A percentile compares a stretch with the other conserved stretches of the same genome.
Conservation (phyloP, 2,329 filamentous ascomycete genomes). For the Verticillium nubilum region DNA sequence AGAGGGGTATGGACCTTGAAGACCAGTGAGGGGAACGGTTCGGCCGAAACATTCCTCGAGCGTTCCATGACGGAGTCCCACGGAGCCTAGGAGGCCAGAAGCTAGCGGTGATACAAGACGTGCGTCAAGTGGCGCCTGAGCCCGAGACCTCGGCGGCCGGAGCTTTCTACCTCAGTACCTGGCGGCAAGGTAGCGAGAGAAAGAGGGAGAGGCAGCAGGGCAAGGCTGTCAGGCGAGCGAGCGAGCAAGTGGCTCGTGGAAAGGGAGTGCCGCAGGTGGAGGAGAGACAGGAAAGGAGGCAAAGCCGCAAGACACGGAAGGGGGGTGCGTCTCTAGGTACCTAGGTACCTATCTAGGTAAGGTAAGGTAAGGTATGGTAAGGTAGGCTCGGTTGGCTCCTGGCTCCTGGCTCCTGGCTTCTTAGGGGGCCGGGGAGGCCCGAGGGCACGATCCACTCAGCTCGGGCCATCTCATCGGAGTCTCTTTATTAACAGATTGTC, state of each 20-base stretch:
- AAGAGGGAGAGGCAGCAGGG: constrained; percentile 1
- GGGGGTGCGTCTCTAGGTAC: no score
- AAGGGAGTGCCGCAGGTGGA: background rate
- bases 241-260: background rate
- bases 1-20: background rate
- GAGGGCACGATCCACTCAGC: background rate
- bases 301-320: no score
- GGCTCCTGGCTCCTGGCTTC: no score
- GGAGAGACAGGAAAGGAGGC: background rate
- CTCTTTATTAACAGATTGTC: background rate
- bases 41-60: constrained; percentile 20
- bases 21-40: background rate
- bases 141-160: constrained; percentile 10
- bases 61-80: constrained; percentile 20
- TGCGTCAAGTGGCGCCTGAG: constrained; percentile 31
- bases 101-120: constrained; percentile 25
- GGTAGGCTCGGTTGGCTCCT: no score
- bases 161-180: background rate
- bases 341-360: no score
- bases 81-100: background rate
- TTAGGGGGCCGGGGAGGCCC: background rate
- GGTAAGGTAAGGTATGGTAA: no score
- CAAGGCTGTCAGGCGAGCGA: background rate
- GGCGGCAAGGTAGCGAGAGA: no score
- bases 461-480: background rate